Base-by-base conservation (phyloP, 805 yeast genomes). In the Naumovozyma castellii region DNA sequence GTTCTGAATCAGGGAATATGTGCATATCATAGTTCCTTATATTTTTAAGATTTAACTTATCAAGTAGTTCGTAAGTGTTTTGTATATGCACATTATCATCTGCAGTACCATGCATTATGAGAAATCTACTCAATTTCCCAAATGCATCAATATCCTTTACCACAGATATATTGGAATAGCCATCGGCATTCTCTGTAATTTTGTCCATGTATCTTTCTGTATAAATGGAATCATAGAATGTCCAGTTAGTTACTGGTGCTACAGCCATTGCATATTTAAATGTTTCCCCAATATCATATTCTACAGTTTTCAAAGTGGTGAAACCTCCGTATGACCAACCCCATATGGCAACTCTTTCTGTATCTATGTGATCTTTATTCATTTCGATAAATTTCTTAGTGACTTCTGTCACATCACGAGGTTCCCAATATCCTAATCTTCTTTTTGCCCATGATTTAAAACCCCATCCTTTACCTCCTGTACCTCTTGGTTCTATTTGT, bases 1-100 rank as follows among this genome's bases (percentile, higher is more conserved):
- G 98, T 55, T 88, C 90, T 18, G 94, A 83, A 59, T 92, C 98
- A 0, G 98, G 97, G 64, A 80, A 92, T 12, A 87, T 72, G 49
- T 80, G 87, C 65, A 87, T 69, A 53, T 92, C 98, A 54, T 78
- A 92, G 54, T 84, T 84, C 42, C 75, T 78, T n/a, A 82, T 72
- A 19, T 57, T 56, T 5, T 57, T 53, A 3, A 60, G 18, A 51
- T 81, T 74, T 41, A 84, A 68, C 18, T 72, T 59, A 54, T 84
- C 88, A 9, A 83, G 40, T 10, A 83, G 64, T 54, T 72, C 71
- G 42, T 73, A 67, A 2, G 84, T 72, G 55, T 84, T 83, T 52
- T 81, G 86, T 39, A 80, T 64, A 59, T 84, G 94, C 14, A 84
- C 94, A 54, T 84, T 84, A 51, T 84, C 94, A 59, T 84, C 94